Evolutionary conservation across 2,329 filamentous ascomycete species (phyloP), one percentile per base, ranked within the genome.

Genomic region (Aureobasidium pullulans): DNA sequence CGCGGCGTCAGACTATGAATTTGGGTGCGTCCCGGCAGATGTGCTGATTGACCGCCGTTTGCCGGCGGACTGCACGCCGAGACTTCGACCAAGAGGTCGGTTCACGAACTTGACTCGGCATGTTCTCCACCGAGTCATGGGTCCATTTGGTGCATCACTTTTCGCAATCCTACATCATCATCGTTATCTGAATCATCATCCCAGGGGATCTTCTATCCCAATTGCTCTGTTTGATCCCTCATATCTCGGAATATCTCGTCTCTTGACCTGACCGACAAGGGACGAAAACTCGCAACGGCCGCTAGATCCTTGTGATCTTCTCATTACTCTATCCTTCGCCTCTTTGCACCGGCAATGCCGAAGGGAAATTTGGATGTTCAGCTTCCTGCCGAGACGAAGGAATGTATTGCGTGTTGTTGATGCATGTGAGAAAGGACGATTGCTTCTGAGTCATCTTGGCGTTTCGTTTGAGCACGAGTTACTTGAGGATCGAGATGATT

Each of bases 31-130:
- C 28, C 50, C 50, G 50, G 50, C 29, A 34, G 16, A 36, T 56
- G 52, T 15, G 31, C 29, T 16, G 37, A 37, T 19, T 44, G 52
- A 28, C 52, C 39, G 31, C 52, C 40, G 40, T 56, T 46, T 56
- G 31, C 40, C 52, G 52, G 37, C 16, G 29, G 31, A 31, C n/a
- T 31, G 50, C 50, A 19, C 50, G 52, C 52, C 52, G 52, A 46
- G 52, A n/a, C 29, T 44, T 56, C 3, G 46, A 23, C 52, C 52
- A 54, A 43, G 28, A 43, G 16, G 37, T 54, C 40, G 52, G 52
- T 56, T 37, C 52, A 16, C 19, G 31, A 36, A 32, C 50, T 43
- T 54, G 39, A 54, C 50, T 43, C 39, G 50, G 37, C 50, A 54
- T 37, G 16, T 32, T 13, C 10, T 19, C 29, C 9, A 31, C 13